phyloP scores from a whole-genome alignment of 768 basidiomycete genomes.

The Flagelloscypha sp. region DNA sequence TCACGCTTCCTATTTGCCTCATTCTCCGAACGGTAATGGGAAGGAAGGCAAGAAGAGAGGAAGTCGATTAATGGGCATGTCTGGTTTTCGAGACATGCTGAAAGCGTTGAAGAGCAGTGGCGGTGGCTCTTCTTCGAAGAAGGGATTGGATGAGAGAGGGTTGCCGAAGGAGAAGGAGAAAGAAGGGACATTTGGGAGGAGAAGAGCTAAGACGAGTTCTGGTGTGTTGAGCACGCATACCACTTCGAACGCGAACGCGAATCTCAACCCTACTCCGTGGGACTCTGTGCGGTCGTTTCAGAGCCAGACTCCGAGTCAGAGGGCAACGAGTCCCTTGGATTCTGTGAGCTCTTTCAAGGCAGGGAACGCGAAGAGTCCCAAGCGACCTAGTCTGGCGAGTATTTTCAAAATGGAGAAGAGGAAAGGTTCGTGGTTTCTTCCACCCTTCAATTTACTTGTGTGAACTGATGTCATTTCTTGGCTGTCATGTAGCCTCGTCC shows the following conservation, averaged over 20 bases:
- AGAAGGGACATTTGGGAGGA: slow-evolving; percentile 27
- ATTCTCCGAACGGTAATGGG: slow-evolving; percentile 9
- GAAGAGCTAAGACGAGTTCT: slow-evolving; percentile 44
- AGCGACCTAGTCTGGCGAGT: slow-evolving; percentile 48
- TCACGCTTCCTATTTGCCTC: slow-evolving; percentile 11
- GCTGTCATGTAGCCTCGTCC: no score
- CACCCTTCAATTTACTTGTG: no score
- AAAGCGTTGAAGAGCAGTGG: slow-evolving; percentile 50
- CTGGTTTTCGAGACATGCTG: slow-evolving; percentile 67
- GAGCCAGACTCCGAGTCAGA: no score
- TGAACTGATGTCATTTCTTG: no score
- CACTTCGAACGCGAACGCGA: slow-evolving; percentile 23
- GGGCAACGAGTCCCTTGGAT: no score
- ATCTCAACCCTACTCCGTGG: no score
- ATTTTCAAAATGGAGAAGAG: slow-evolving; percentile 33
- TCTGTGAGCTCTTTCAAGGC: no score
- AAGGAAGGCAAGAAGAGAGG: slow-evolving; percentile 37
- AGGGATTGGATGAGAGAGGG: slow-evolving; percentile 45
- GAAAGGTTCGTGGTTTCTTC: no score
- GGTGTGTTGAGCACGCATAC: slow-evolving; percentile 22
- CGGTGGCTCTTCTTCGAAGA: slow-evolving; percentile 41
- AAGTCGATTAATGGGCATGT: slow-evolving; percentile 53
- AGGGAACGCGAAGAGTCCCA: slow-evolving; percentile 27
- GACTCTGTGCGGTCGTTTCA: no score
- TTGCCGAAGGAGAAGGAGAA: slow-evolving; percentile 25